Evolutionary conservation across 2,329 filamentous ascomycete species (phyloP).

Genomic region (Diaporthe caulivora): DNA sequence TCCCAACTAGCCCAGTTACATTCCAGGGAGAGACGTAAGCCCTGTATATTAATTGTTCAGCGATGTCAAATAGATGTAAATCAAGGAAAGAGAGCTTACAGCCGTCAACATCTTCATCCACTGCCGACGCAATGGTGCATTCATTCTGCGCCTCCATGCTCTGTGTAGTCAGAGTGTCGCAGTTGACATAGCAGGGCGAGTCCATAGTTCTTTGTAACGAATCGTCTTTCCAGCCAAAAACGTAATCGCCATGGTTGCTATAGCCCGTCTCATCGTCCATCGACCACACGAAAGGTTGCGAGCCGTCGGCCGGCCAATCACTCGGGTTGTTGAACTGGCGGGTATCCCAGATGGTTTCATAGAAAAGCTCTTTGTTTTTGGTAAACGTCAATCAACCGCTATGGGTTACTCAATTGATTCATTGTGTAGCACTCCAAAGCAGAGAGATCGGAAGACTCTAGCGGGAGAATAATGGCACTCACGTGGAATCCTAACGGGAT

Average conservation of each 20-base stretch:
- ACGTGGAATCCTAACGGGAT: conserved; percentile 50
- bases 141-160: conserved; percentile 48
- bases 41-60: not conserved
- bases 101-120: conserved; percentile 49
- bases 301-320: conserved; percentile 51
- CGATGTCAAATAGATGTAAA: too few species aligned
- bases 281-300: conserved; percentile 49
- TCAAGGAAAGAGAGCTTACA: conserved; percentile 41
- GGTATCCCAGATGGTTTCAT: conserved; percentile 57
- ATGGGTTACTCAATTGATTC: too few species aligned
- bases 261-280: conserved; percentile 51
- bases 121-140: conserved; percentile 47
- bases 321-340: conserved; percentile 50
- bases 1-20: not conserved
- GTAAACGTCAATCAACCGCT: too few species aligned
- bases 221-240: conserved; percentile 57
- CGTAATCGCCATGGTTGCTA: conserved; percentile 55
- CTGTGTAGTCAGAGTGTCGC: conserved; percentile 49
- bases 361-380: conserved; percentile 49
- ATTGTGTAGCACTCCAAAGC: too few species aligned
- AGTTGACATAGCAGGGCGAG: conserved; percentile 48
- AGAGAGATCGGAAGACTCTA: too few species aligned
- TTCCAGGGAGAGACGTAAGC: not conserved
- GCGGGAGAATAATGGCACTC: too few species aligned
- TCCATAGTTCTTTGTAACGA: conserved; percentile 53